These are phyloP conservation scores for Toxoplasma gondii DNA, from an alignment of 169 alveolate species.

Conservation along the genomic window DNA sequence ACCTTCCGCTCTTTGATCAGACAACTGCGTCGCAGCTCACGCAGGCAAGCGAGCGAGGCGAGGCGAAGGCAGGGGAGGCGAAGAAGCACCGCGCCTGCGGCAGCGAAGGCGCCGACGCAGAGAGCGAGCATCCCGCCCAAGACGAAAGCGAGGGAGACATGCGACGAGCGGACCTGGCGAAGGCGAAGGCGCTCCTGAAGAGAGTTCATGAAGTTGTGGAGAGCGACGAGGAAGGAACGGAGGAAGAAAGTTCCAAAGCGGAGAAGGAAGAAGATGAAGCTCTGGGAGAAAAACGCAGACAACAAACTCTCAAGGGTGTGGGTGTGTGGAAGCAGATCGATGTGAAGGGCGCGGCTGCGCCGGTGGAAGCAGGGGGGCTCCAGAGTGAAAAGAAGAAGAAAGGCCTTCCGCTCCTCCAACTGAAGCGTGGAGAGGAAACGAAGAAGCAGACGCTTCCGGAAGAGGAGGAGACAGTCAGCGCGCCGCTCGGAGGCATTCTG, in stretches of 20 bases:
- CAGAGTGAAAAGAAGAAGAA: not conserved
- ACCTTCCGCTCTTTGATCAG: slow-evolving; percentile 36
- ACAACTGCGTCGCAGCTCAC: not conserved
- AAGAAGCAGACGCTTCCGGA: not conserved
- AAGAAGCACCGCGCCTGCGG: not conserved
- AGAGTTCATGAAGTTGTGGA: not conserved
- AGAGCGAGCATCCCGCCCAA: not conserved
- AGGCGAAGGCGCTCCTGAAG: not conserved
- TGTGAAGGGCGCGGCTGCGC: not conserved
- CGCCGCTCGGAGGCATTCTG: slow-evolving; percentile 44
- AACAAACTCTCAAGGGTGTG: slow-evolving; percentile 8
- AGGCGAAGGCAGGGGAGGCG: not conserved
- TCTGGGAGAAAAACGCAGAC: not conserved
- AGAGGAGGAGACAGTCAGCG: not conserved
- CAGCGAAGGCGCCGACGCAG: not conserved
- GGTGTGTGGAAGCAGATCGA: slow-evolving; percentile 19
- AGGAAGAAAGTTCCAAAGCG: not conserved
- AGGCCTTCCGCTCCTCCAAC: not conserved
- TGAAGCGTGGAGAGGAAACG: not conserved
- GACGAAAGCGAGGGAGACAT: not conserved
- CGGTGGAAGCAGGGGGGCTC: not conserved
- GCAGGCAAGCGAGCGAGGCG: not conserved
- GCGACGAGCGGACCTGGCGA: not conserved
- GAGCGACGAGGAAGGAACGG: not conserved
- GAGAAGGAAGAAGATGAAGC: not conserved